A percentile compares a stretch with the other conserved stretches of the same genome.
These are phyloP conservation scores for Coemansia sp. DNA, from an alignment of 192 early-diverging fungal species.

Conservation along the genomic window DNA sequence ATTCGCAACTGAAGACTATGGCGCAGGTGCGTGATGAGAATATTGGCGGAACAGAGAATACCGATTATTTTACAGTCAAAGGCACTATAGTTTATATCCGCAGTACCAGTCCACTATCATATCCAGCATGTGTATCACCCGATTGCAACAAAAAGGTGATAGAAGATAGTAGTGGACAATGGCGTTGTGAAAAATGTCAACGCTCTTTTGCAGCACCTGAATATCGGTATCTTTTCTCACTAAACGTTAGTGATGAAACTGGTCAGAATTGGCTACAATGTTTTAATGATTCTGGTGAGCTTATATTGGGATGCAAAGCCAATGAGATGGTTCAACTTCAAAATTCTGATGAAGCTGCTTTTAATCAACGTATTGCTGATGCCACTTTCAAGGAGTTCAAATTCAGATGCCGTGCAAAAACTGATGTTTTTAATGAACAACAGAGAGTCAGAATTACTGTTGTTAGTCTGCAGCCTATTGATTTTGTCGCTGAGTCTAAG, in stretches of 20 bases:
- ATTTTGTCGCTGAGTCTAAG: conserved; percentile 61
- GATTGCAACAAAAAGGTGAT: conserved; percentile 89
- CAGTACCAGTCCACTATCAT: conserved; percentile 61
- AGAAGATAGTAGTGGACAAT: conserved; percentile 60
- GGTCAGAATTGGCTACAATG: conserved; percentile 77
- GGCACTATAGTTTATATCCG: conserved; percentile 76
- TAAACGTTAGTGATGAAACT: conserved; percentile 73
- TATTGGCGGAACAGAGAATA: conserved; percentile 65
- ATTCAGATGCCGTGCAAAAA: conserved; percentile 77
- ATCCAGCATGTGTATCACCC: conserved; percentile 79
- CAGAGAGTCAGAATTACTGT: conserved; percentile 55
- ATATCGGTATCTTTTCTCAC: conserved; percentile 79
- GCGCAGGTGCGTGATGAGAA: conserved; percentile 66
- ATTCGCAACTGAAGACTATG: conserved; percentile 63
- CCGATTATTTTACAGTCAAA: conserved; percentile 73
- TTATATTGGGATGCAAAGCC: conserved; percentile 69
- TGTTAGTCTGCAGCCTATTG: conserved; percentile 54
- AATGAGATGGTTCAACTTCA: conserved; percentile 65
- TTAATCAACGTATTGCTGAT: conserved; percentile 54
- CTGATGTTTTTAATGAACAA: conserved; percentile 31
- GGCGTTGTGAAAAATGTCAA: conserved; percentile 93
- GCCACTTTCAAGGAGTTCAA: conserved; percentile 67
- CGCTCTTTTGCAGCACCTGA: conserved; percentile 65
- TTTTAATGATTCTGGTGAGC: conserved; percentile 80
- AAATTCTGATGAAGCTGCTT: conserved; percentile 53